Conservation (phyloP, 202 grass and related monocot species). For the Digitaria exilis region DNA sequence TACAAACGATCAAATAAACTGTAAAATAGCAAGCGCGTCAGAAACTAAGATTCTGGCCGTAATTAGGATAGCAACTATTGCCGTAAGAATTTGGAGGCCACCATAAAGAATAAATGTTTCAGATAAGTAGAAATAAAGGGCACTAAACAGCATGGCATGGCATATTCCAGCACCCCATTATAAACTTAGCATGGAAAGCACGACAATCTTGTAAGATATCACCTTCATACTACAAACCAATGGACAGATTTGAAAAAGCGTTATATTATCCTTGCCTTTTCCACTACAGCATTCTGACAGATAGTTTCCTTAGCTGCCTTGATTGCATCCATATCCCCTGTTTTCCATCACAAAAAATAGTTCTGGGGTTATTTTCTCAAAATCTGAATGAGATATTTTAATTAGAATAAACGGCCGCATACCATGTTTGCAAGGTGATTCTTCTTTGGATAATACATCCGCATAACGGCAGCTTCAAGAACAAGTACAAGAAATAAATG, state of each 20-base stretch:
- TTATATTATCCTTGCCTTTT: neutral
- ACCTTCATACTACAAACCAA: neutral
- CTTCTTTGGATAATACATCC: neutral
- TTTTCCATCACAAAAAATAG: too few relatives aligned
- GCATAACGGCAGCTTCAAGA: neutral
- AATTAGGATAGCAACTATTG: neutral
- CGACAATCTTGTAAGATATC: too few relatives aligned
- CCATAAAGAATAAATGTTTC: neutral
- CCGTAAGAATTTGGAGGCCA: neutral
- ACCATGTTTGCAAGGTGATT: neutral
- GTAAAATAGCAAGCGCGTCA: neutral
- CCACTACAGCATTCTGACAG: neutral
- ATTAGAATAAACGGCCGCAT: neutral
- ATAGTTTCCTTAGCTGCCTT: neutral
- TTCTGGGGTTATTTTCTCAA: neutral
- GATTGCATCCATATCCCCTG: too few relatives aligned
- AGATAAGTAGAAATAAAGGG: neutral
- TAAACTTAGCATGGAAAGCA: too few relatives aligned
- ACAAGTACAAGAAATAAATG: slow-evolving; percentile 23
- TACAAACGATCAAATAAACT: neutral
- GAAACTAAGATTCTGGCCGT: neutral
- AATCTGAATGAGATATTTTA: neutral
- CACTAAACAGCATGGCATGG: neutral
- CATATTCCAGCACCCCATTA: neutral
- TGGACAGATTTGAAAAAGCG: neutral